Conservation (phyloP, 192 early-diverging fungal species). For the Backusella parvicylindrica region DNA sequence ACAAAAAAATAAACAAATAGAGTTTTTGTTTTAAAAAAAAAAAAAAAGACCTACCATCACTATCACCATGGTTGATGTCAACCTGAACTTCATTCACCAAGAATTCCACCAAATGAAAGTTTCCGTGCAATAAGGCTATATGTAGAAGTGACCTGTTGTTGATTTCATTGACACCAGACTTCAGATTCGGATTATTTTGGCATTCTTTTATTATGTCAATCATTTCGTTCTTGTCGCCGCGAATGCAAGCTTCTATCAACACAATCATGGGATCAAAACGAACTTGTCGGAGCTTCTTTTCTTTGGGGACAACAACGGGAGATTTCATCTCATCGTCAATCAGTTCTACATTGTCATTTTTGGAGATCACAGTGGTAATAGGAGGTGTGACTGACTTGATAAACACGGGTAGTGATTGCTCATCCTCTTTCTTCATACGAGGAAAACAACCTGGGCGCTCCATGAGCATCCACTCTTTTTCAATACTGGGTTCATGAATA, state of each 20-base stretch:
- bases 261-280: constrained; percentile 10
- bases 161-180: background rate
- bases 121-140: background rate
- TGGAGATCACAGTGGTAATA: background rate
- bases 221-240: constrained; percentile 5
- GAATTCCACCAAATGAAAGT: background rate
- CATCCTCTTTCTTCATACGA: background rate
- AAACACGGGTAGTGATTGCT: background rate
- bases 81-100: background rate
- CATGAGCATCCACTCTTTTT: background rate
- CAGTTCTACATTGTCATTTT: background rate
- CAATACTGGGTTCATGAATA: background rate
- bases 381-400: background rate
- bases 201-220: constrained; percentile 3
- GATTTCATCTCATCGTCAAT: background rate
- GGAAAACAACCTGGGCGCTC: constrained; percentile 5
- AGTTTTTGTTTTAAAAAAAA: background rate
- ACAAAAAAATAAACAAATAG: background rate
- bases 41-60: background rate
- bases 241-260: constrained; percentile 14
- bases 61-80: constrained; percentile 11
- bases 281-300: constrained; percentile 12
- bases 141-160: constrained; percentile 3
- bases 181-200: background rate
- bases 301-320: background rate